These are phyloP conservation scores for Trichophyton verrucosum DNA, from an alignment of 2,329 filamentous ascomycete genomes.

Conservation along the genomic window DNA sequence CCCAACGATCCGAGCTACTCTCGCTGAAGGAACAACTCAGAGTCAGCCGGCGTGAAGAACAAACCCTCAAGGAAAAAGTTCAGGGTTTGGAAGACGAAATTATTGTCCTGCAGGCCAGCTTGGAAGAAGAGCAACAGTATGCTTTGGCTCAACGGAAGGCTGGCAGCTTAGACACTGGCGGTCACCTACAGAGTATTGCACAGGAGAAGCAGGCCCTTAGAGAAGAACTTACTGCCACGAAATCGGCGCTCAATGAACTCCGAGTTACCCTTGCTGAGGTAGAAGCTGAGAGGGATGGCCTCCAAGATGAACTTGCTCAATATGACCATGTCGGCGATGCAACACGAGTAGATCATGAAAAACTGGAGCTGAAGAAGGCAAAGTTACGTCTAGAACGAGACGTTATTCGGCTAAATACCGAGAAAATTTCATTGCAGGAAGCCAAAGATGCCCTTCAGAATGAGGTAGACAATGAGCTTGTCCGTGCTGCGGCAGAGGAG, in stretches of 20 bases:
- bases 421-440: constrained; percentile 46
- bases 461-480: constrained; percentile 53
- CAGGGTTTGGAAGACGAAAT: constrained; percentile 62
- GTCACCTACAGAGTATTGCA: constrained; percentile 44
- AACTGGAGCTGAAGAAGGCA: constrained; percentile 54
- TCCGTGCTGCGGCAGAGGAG: constrained; percentile 54
- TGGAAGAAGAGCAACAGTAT: constrained; percentile 54
- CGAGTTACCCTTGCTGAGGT: constrained; percentile 45
- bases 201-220: constrained; percentile 53
- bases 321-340: constrained; percentile 45
- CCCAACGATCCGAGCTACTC: constrained; percentile 54
- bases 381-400: constrained; percentile 58
- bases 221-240: constrained; percentile 48
- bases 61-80: constrained; percentile 51
- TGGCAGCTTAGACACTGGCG: constrained; percentile 47
- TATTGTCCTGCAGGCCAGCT: constrained; percentile 55
- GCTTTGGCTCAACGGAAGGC: constrained; percentile 45
- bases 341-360: constrained; percentile 54
- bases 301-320: constrained; percentile 48
- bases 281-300: constrained; percentile 54
- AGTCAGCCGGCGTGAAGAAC: constrained; percentile 52
- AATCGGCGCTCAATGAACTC: constrained; percentile 48
- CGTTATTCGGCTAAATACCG: constrained; percentile 51
- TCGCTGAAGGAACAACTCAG: constrained; percentile 56
- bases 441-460: constrained; percentile 49